These are phyloP conservation scores for Teratosphaeria nubilosa DNA, from an alignment of 2,329 filamentous ascomycete genomes.

Conservation along the genomic window DNA sequence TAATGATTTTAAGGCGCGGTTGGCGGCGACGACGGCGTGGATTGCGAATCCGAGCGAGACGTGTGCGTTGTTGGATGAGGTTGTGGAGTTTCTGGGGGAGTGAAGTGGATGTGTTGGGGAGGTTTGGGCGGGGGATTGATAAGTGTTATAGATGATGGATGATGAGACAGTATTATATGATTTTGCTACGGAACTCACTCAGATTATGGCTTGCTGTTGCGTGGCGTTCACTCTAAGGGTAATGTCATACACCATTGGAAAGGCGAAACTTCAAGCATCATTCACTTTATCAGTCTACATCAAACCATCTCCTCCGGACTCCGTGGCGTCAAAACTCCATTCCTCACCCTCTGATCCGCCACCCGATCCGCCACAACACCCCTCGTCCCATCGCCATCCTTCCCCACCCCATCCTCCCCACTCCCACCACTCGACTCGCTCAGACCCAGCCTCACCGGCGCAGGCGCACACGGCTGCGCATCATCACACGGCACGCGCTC, in stretches of 20 bases:
- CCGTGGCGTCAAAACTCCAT: not conserved
- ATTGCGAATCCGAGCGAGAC: conserved; percentile 90
- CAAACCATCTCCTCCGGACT: not conserved
- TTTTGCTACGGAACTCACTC: no score
- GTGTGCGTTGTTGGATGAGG: conserved; percentile 76
- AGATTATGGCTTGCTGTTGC: no score
- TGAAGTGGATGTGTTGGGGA: no score
- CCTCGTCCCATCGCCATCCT: not conserved
- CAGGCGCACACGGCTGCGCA: no score
- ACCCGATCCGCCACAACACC: not conserved
- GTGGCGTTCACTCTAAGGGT: no score
- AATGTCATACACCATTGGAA: no score
- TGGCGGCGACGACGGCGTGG: conserved; percentile 92
- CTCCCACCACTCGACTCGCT: not conserved
- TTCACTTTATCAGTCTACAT: not conserved
- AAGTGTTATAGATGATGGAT: no score
- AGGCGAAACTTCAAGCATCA: no score
- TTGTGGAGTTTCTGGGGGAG: conserved; percentile 33
- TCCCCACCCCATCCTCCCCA: not conserved
- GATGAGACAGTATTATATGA: no score
- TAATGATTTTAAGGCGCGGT: conserved; percentile 93
- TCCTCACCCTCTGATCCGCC: not conserved
- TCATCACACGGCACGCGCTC: conserved; percentile 1
- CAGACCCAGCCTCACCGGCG: not conserved
- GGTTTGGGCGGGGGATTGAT: no score